These are phyloP conservation scores for Amesomyces nigricolor DNA, from an alignment of 2,329 filamentous ascomycete species.

Conservation along the genomic window DNA sequence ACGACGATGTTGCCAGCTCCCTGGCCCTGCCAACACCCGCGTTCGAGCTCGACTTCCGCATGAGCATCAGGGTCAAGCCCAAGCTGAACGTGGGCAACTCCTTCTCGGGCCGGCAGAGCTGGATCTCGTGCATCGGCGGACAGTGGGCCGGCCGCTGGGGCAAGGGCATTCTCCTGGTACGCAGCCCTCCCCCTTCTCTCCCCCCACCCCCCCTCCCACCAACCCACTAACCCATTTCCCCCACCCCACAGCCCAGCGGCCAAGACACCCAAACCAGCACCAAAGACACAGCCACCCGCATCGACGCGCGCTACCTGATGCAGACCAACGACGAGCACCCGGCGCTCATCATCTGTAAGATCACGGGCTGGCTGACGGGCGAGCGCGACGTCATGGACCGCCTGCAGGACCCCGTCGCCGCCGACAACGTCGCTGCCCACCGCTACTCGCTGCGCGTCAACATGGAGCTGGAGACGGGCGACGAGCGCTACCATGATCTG, in stretches of 20 bases:
- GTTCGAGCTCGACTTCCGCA: constrained; percentile 24
- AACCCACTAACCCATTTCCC: not conserved
- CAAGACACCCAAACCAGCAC: constrained; percentile 24
- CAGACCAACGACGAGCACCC: constrained; percentile 26
- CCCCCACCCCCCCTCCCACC: no score
- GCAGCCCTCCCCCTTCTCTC: not conserved
- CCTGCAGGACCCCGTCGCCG: constrained; percentile 24
- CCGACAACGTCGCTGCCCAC: constrained; percentile 24
- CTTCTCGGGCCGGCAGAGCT: constrained; percentile 20
- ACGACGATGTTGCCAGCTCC: constrained; percentile 24
- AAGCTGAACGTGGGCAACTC: constrained; percentile 20
- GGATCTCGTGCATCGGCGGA: constrained; percentile 25
- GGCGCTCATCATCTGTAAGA: constrained; percentile 25
- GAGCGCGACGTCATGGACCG: constrained; percentile 26
- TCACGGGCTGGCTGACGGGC: constrained; percentile 26
- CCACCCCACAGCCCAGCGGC: constrained; percentile 18
- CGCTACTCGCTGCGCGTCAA: constrained; percentile 26
- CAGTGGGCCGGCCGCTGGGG: constrained; percentile 26
- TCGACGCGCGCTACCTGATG: constrained; percentile 25
- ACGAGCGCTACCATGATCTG: constrained; percentile 25
- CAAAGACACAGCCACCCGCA: constrained; percentile 23
- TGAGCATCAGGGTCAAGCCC: constrained; percentile 26
- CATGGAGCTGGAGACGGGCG: constrained; percentile 27
- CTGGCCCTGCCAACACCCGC: constrained; percentile 22
- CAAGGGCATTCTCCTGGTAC: constrained; percentile 24